Conservation (phyloP, 345 rosid genomes). For the Durio zibethinus region DNA sequence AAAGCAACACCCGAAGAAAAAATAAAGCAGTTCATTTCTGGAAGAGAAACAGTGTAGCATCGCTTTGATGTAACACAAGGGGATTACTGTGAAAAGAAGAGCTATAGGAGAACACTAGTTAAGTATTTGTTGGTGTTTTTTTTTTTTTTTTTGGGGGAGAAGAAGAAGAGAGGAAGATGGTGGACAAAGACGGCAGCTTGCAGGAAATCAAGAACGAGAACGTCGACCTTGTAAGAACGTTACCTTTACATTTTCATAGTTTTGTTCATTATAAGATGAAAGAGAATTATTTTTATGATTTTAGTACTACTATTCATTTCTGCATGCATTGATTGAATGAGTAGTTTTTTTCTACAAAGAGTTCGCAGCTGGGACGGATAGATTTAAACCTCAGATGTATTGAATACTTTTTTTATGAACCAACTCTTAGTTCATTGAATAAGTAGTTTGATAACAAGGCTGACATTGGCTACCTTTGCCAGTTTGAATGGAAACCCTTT, state of each 20-base stretch:
- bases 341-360: too few species aligned
- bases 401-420: too few species aligned
- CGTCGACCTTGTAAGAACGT: slow-evolving; percentile 49
- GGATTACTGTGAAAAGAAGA: not conserved
- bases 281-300: not conserved
- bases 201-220: slow-evolving; percentile 66
- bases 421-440: too few species aligned
- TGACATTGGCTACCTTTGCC: too few species aligned
- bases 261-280: too few species aligned
- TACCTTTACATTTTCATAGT: not conserved
- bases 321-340: too few species aligned
- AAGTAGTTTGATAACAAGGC: too few species aligned
- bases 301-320: not conserved
- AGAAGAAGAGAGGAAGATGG: slow-evolving; percentile 24
- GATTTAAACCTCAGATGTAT: too few species aligned
- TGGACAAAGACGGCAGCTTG: slow-evolving; percentile 33
- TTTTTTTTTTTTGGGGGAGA: not conserved
- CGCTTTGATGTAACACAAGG: not conserved
- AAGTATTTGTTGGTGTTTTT: not conserved
- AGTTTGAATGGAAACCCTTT: too few species aligned
- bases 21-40: too few species aligned
- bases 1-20: not conserved
- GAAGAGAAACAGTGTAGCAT: too few species aligned
- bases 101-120: not conserved
- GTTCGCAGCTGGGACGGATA: too few species aligned